phyloP scores from a whole-genome alignment of 208 protist genomes.

The Leishmania tarentolae region DNA sequence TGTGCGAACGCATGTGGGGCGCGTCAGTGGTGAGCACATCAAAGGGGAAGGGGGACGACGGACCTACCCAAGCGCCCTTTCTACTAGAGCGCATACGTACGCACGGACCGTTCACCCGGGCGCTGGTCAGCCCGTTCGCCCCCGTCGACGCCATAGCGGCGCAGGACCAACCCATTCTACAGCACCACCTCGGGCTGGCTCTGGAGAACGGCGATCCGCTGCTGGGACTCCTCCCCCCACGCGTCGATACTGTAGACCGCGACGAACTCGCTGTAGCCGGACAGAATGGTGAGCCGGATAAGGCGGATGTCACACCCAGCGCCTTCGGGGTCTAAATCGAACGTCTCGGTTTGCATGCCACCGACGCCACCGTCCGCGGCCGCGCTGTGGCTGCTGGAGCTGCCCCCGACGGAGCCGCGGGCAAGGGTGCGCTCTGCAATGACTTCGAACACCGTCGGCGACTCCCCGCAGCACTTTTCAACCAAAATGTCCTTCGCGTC shows the following conservation, averaged over 20 bases:
- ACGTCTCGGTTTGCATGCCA: constrained; percentile 53
- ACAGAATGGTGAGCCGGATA: constrained; percentile 63
- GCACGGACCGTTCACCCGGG: background rate
- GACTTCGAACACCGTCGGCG: constrained; percentile 40
- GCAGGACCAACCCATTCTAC: constrained; percentile 24
- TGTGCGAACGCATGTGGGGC: background rate
- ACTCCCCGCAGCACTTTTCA: constrained; percentile 39
- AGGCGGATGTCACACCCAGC: constrained; percentile 59
- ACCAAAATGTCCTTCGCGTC: constrained; percentile 78
- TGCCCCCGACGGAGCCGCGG: constrained; percentile 20
- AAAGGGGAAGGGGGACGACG: background rate
- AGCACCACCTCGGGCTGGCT: constrained; percentile 79
- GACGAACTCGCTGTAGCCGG: constrained; percentile 85
- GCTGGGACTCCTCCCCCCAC: constrained; percentile 82
- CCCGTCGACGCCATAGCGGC: background rate
- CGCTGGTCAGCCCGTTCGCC: background rate
- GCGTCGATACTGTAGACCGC: constrained; percentile 66
- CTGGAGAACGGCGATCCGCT: constrained; percentile 82
- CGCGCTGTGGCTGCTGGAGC: constrained; percentile 5
- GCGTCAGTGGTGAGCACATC: background rate
- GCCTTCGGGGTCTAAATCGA: constrained; percentile 61
- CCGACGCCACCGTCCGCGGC: background rate
- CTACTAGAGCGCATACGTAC: background rate
- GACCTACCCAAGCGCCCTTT: background rate
- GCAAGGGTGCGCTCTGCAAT: constrained; percentile 58